Evolutionary conservation across 78 protist genomes (phyloP), one percentile per base, ranked within the genome.

Genomic region (Dictyostelium capitatum): DNA sequence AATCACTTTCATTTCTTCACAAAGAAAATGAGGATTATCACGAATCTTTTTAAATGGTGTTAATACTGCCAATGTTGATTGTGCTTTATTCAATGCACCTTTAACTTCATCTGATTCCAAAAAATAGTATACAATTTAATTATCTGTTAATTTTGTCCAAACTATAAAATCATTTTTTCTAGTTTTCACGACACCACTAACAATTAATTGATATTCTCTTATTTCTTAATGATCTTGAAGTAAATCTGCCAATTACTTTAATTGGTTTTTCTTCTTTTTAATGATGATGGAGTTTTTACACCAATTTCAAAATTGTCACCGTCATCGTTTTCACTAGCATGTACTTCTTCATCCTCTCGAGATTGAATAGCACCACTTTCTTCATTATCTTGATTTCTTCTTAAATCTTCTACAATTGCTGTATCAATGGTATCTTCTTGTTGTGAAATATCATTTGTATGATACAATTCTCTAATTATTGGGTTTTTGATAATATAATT

Each of bases 31-130:
- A 17, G 89, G 96, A 87, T 92, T 91, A 54, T 85, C 96, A 32
- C 90, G 74, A 10, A 97, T 91, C 96, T 96, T 96, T 62, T 94
- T 92, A 23, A 96, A 70, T 9, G 96, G 95, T 9, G 82, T 79
- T 4, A 97, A 74, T 11, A 96, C 91, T 1, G 90, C 95, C 47
- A 96, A 80, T 12, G 97, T 91, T 15, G 78, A 59, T 62, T 23
- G 17, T 23, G 92, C 59, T 65, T 69, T 23, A 92, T 96, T 83
- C 15, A 96, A 57, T 4, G 92, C 89, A 50, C 84, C 48, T 10
- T 82, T 80, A 25, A 91, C 90, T 11, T 89, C 95, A 3, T 65
- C 93, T 2, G 95, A 80, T 19, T 53, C 56, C 19, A 97, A 54
- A 57, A 93, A 94, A 79, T 97, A 97, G 12, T 93, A 6, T 17